These are phyloP conservation scores for Eucalyptus cloeziana DNA, from an alignment of 345 rosid genomes.

Conservation along the genomic window DNA sequence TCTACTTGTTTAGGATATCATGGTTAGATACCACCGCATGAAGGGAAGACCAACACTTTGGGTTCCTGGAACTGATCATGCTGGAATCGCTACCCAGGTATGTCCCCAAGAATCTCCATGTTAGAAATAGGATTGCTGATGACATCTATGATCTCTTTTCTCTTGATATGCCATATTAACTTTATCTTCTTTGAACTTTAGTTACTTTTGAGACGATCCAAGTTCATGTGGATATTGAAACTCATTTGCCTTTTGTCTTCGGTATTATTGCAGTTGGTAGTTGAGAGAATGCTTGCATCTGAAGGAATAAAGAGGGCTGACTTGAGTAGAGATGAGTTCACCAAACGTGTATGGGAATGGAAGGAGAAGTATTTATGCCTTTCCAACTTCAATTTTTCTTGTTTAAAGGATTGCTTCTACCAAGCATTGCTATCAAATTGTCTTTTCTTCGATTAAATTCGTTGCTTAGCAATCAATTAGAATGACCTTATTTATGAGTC, in stretches of 20 bases:
- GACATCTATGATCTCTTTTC: neutral
- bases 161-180: neutral
- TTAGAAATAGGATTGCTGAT: neutral
- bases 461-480: neutral
- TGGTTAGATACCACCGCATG: constrained; percentile 90
- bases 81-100: constrained; percentile 98
- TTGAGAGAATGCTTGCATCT: constrained; percentile 88
- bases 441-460: neutral
- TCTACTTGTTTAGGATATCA: constrained; percentile 49
- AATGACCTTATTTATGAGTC: neutral
- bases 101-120: neutral
- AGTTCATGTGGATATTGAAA: constrained; percentile 3
- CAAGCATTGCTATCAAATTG: neutral
- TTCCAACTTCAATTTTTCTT: neutral
- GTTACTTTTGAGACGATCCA: neutral
- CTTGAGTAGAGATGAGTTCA: constrained; percentile 80
- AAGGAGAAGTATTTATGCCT: constrained; percentile 67
- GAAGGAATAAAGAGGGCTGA: constrained; percentile 85
- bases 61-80: constrained; percentile 99
- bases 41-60: constrained; percentile 93
- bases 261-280: constrained; percentile 56
- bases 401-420: neutral
- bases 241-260: neutral
- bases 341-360: constrained; percentile 95
- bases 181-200: neutral